phyloP scores from a whole-genome alignment of 2,329 filamentous ascomycete genomes.

The Botrytis cinerea region DNA sequence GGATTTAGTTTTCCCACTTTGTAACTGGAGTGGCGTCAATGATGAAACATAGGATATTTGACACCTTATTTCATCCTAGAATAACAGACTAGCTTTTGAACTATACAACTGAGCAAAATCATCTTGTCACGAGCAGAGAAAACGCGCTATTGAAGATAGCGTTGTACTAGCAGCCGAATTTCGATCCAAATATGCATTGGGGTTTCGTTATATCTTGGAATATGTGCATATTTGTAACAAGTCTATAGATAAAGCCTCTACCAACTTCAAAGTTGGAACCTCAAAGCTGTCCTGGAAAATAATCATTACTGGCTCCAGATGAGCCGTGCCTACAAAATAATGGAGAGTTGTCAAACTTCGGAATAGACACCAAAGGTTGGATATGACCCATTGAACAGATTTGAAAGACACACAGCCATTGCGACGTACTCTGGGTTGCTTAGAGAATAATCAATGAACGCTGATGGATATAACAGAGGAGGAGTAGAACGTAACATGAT shows the following conservation, averaged over 20 bases:
- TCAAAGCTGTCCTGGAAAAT: too few species aligned
- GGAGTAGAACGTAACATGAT: too few species aligned
- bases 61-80: background rate
- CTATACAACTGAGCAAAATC: background rate
- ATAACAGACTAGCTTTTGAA: background rate
- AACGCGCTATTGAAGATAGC: background rate
- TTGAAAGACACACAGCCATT: too few species aligned
- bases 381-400: too few species aligned
- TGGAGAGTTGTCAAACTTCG: background rate
- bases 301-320: too few species aligned
- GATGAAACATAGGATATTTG: background rate
- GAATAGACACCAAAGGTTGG: background rate
- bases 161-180: too few species aligned
- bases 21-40: background rate
- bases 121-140: background rate
- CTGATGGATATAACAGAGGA: too few species aligned
- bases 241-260: fast-evolving
- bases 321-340: too few species aligned
- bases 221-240: background rate
- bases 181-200: background rate
- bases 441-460: too few species aligned
- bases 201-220: background rate
- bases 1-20: background rate
- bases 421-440: too few species aligned
- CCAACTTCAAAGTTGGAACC: background rate